phyloP scores from a whole-genome alignment of 805 yeast genomes.

The Jamesozyma jinghongensis region DNA sequence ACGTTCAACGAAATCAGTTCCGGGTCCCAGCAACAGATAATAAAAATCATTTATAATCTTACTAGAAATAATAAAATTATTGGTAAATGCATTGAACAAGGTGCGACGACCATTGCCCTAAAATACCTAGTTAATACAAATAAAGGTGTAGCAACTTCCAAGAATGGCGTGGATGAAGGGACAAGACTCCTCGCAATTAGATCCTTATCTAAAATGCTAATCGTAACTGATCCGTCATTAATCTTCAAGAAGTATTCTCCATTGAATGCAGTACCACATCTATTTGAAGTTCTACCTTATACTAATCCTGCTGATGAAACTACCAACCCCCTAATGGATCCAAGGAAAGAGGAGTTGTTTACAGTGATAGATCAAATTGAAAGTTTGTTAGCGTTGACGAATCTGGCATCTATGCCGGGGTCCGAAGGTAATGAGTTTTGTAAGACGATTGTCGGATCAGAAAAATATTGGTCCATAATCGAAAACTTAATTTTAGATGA shows the following conservation, averaged over 20 bases:
- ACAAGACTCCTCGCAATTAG: slow-evolving; percentile 33
- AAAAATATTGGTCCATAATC: slow-evolving; percentile 39
- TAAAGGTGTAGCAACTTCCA: slow-evolving; percentile 2
- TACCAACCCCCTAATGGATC: slow-evolving; percentile 1
- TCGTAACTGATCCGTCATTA: slow-evolving; percentile 38
- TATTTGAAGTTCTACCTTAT: slow-evolving; percentile 34
- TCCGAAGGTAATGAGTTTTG: slow-evolving; percentile 33
- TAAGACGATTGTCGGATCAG: slow-evolving; percentile 24
- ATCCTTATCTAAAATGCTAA: slow-evolving; percentile 36
- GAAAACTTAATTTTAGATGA: slow-evolving; percentile 38
- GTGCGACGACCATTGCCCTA: slow-evolving; percentile 35
- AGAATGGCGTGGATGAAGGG: not conserved
- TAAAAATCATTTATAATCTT: slow-evolving; percentile 28
- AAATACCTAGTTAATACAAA: slow-evolving; percentile 27
- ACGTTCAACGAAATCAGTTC: slow-evolving; percentile 10
- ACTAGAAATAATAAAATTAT: slow-evolving; percentile 16
- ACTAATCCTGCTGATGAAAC: slow-evolving; percentile 4
- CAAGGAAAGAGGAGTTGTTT: slow-evolving; percentile 11
- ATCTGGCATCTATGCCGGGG: slow-evolving; percentile 43
- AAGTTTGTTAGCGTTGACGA: slow-evolving; percentile 57
- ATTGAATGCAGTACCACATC: slow-evolving; percentile 35
- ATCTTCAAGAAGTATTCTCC: slow-evolving; percentile 37
- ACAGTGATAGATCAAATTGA: slow-evolving; percentile 38
- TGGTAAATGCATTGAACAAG: slow-evolving; percentile 37
- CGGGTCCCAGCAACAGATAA: slow-evolving; percentile 26